Base-by-base conservation (phyloP, 2,329 filamentous ascomycete genomes). In the Harringtonia aguacate region DNA sequence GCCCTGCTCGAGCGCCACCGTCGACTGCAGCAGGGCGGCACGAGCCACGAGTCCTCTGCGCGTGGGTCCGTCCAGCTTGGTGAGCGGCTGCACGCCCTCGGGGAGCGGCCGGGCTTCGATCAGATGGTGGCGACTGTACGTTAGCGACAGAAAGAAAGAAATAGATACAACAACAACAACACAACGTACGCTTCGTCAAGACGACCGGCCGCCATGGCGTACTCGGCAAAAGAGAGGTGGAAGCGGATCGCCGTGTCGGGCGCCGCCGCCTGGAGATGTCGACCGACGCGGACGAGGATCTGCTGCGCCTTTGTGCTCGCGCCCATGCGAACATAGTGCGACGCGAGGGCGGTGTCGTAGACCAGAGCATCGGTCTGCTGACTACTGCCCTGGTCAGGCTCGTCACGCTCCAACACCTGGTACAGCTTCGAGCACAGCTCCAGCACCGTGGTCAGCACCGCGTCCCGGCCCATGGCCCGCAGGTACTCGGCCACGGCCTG, bases 151-250 rank as follows among this genome's bases (percentile, higher is more conserved):
- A n/a, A n/a, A n/a, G n/a, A n/a, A n/a, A n/a, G n/a, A n/a, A n/a
- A n/a, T n/a, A n/a, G n/a, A n/a, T n/a, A n/a, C n/a, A n/a, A n/a
- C n/a, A n/a, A n/a, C n/a, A n/a, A n/a, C n/a, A n/a, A n/a, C n/a
- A n/a, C n/a, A n/a, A 62, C 61, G 55, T 56, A 68, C 58, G 76
- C 82, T 61, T 83, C 79, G 10, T 79, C 71, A 15, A 75, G 63
- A 40, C 79, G 77, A 10, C 82, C 83, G 13, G 81, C 73, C 2
- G 75, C 74, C 17, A 89, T 66, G 24, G 81, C 69, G 58, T 88
- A 87, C 58, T 94, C 86, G 1, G 84, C 80, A 48, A 81, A 79
- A 0, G 79, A 77, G 8, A 95, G 63, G 50, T 88, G 75, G 58
- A 83, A 83, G 15, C 62, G 61, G 10, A 68, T 68, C 18, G 68